phyloP scores from a whole-genome alignment of 2,329 filamentous ascomycete species.

The Neonectria magnoliae region DNA sequence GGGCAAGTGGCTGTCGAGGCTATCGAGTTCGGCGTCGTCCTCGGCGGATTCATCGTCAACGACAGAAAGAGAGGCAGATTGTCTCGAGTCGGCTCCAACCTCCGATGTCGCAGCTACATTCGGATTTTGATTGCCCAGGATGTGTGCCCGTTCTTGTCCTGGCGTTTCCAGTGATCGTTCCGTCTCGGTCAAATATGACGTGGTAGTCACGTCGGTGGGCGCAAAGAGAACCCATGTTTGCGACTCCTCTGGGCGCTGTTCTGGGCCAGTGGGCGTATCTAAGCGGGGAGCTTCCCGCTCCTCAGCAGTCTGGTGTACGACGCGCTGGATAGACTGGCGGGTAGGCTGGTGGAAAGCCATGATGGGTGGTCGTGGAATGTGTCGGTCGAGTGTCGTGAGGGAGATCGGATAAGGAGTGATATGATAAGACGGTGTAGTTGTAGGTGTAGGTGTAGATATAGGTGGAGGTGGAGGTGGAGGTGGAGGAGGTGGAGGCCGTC shows the following conservation, averaged over 20 bases:
- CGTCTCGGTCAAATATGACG: constrained; percentile 75
- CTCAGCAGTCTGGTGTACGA: constrained; percentile 53
- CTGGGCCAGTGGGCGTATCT: constrained; percentile 43
- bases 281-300: constrained; percentile 48
- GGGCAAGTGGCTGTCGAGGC: constrained; percentile 89
- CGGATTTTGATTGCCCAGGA: constrained; percentile 81
- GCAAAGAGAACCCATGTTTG: constrained; percentile 98
- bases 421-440: constrained; percentile 40
- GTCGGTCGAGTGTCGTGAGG: constrained; percentile 26
- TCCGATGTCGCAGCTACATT: constrained; percentile 73
- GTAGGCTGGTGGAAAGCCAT: constrained; percentile 72
- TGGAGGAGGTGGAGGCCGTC: background rate
- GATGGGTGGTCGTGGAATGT: constrained; percentile 23
- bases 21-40: constrained; percentile 86
- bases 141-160: constrained; percentile 79
- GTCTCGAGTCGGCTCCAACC: constrained; percentile 56
- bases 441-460: constrained; percentile 20
- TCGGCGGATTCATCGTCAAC: constrained; percentile 56
- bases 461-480: background rate
- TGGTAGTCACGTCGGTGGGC: constrained; percentile 72
- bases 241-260: constrained; percentile 69
- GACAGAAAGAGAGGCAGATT: constrained; percentile 51
- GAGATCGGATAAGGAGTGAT: constrained; percentile 34
- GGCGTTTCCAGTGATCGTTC: constrained; percentile 71
- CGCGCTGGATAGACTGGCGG: constrained; percentile 61